Base-by-base conservation (phyloP, 1,284 basidiomycete genomes). In the Sporisorium scitamineum region DNA sequence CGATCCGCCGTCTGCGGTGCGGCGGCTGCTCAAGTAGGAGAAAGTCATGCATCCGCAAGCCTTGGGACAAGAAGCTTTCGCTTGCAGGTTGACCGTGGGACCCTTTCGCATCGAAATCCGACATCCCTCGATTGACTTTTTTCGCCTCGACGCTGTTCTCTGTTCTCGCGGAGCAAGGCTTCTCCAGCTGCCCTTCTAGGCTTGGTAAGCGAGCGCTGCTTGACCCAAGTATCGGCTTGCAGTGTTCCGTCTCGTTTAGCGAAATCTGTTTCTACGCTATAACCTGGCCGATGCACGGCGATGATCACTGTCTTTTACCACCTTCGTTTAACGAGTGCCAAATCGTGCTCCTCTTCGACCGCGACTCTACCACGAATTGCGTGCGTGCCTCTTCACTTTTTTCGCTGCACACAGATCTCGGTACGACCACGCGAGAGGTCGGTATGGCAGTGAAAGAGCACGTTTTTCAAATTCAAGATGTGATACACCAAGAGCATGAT, bases 221-320 rank as follows among this genome's bases (percentile, higher is more conserved):
- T 29, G 26, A 56, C 45, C 55, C 60, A 62, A 55, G 53, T 55
- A 34, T 62, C 60, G 60, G 60, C 60, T 7, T 42, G 29, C 53
- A 29, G 14, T 55, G 34, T 47, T 62, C 60, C 60, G 60, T 42
- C 45, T 62, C 45, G 60, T 45, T 34, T 50, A n/a, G 31, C 42
- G 37, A 16, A 14, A 18, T 0, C 20, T 27, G 14, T 5, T 31
- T n/a, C 20, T 34, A 51, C 48, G 42, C 44, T 20, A 20, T 48
- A 44, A 29, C 16, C 37, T n/a, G 37, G 20, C 32, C 9, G 32
- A 57, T 50, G 55, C 55, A 50, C 44, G 26, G 6, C 45, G 55
- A 57, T 50, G 44, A 48, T 57, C 53, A 42, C 47, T 31, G 45
- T 34, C 52, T 26, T 4, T n/a, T n/a, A 34, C 24, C 44, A 14